Evolutionary conservation across 768 basidiomycete genomes (phyloP).

Genomic region (Mycena haematopus): DNA sequence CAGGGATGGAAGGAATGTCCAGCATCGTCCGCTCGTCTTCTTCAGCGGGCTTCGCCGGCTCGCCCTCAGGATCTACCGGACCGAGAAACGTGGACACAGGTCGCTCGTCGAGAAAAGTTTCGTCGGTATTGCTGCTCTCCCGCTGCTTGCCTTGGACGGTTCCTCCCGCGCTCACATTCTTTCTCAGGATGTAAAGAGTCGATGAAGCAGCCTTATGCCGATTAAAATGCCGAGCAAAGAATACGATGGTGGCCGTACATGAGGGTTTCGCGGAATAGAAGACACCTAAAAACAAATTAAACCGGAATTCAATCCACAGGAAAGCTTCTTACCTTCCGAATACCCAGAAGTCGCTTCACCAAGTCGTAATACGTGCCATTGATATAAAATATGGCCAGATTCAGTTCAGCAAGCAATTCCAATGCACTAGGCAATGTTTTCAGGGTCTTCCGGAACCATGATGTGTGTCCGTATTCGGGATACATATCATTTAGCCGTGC

Average conservation of each 20-base stretch:
- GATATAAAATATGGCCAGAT: conserved; percentile 83
- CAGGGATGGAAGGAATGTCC: conserved; percentile 61
- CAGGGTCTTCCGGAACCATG: conserved; percentile 41
- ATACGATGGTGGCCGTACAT: conserved; percentile 81
- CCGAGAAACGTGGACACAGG: conserved; percentile 65
- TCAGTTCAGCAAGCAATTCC: conserved; percentile 70
- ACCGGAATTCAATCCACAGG: not conserved
- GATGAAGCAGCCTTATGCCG: conserved; percentile 65
- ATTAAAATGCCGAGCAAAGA: conserved; percentile 84
- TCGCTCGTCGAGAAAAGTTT: conserved; percentile 63
- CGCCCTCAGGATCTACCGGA: conserved; percentile 55
- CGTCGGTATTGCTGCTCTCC: conserved; percentile 34
- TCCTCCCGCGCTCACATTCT: conserved; percentile 28
- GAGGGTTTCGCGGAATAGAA: conserved; percentile 71
- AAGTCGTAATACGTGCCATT: conserved; percentile 82
- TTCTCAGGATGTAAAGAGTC: conserved; percentile 56
- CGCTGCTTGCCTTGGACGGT: conserved; percentile 40
- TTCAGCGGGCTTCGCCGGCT: conserved; percentile 64
- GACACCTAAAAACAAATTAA: conserved; percentile 60
- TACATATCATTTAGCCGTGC: conserved; percentile 53
- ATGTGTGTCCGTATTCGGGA: conserved; percentile 43
- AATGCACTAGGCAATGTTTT: conserved; percentile 54
- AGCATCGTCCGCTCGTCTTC: conserved; percentile 74
- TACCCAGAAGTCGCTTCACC: conserved; percentile 67
- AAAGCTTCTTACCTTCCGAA: conserved; percentile 57